phyloP scores from a whole-genome alignment of 192 early-diverging fungal species.

The Geranomyces michiganensis region DNA sequence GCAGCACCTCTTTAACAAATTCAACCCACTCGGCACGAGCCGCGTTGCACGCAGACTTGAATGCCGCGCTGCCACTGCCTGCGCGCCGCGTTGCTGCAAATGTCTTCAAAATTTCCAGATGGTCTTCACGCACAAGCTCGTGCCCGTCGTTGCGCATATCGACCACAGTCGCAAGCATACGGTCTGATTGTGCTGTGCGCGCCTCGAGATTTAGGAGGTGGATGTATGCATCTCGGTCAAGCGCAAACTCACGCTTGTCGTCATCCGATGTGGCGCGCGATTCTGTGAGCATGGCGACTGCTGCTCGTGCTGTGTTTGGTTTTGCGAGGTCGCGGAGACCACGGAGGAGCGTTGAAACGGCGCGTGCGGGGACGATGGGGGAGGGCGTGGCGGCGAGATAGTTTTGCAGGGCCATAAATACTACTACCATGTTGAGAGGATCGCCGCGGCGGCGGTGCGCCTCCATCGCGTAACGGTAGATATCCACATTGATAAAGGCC shows the following conservation, averaged over 20 bases:
- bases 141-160: conserved; percentile 10
- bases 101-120: background rate
- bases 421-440: conserved; percentile 12
- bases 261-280: background rate
- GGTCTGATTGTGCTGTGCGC: background rate
- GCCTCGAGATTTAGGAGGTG: conserved; percentile 8
- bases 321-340: conserved; percentile 17
- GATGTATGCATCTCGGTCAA: background rate
- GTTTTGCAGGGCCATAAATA: conserved; percentile 18
- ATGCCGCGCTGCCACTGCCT: background rate
- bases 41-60: background rate
- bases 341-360: conserved; percentile 10
- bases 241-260: background rate
- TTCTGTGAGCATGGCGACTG: background rate
- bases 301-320: background rate
- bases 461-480: conserved; percentile 26
- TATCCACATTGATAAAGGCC: background rate
- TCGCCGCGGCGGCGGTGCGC: conserved; percentile 15
- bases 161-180: conserved; percentile 1
- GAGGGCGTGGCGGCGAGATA: background rate
- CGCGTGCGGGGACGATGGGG: background rate
- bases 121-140: background rate
- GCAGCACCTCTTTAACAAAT: conserved; percentile 1
- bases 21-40: background rate
- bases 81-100: background rate